These are phyloP conservation scores for Emergomyces orientalis DNA, from an alignment of 2,329 filamentous ascomycete genomes.

Conservation along the genomic window DNA sequence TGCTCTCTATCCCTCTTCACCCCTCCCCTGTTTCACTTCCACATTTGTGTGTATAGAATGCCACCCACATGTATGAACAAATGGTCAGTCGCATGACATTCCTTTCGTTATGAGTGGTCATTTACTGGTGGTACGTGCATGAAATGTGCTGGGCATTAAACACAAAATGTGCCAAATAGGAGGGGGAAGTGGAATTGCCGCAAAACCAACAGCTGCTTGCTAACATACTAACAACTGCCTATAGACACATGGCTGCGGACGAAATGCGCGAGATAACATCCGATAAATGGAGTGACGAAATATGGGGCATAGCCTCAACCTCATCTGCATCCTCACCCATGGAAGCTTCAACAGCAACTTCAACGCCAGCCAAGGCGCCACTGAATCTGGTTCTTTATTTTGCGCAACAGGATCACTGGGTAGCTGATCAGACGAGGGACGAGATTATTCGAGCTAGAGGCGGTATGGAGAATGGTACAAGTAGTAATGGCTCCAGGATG, in stretches of 20 bases:
- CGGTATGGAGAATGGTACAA: constrained; percentile 18
- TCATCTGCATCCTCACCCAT: background rate
- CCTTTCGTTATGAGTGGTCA: background rate
- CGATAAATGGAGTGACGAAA: constrained; percentile 49
- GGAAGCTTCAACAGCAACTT: constrained; percentile 8
- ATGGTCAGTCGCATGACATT: background rate
- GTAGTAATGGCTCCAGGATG: constrained; percentile 41
- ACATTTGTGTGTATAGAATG: background rate
- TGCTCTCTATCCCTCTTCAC: background rate
- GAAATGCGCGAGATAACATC: constrained; percentile 49
- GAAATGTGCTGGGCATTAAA: background rate
- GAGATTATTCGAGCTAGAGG: constrained; percentile 43
- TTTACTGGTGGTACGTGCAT: background rate
- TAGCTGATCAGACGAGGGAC: constrained; percentile 49
- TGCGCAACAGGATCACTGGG: constrained; percentile 52
- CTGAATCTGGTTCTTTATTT: constrained; percentile 50
- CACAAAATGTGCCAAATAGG: background rate
- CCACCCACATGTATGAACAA: background rate
- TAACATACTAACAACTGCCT: constrained; percentile 4
- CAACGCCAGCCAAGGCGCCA: constrained; percentile 23
- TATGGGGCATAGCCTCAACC: constrained; percentile 45
- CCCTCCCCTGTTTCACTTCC: background rate
- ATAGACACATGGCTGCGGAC: constrained; percentile 46
- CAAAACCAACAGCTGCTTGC: background rate
- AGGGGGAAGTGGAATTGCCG: background rate